Percentiles rank a stretch among this genome's conserved stretches.
Evolutionary conservation across 495 filamentous ascomycete genomes (phyloP).

Genomic region (Hyphodiscus hymeniophilus): DNA sequence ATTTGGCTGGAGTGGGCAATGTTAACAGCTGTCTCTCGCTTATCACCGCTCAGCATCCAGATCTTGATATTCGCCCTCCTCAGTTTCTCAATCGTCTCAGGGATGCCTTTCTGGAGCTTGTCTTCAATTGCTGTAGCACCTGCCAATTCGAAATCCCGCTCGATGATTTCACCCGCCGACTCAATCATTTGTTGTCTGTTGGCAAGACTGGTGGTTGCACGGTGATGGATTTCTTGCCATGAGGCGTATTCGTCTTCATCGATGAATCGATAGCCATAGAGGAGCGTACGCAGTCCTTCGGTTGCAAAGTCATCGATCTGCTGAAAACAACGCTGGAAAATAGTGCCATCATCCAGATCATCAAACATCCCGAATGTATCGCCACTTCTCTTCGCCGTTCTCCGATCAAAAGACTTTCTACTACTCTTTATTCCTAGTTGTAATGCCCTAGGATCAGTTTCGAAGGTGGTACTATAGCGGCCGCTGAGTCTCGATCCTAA

Average conservation of each 20-base stretch:
- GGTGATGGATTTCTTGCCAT: slow-evolving; percentile 71
- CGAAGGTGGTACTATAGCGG: too few relatives aligned
- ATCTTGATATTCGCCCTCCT: slow-evolving; percentile 85
- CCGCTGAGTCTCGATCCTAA: too few relatives aligned
- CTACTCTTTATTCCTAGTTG: slow-evolving; percentile 37
- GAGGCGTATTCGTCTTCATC: slow-evolving; percentile 61
- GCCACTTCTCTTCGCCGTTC: too few relatives aligned
- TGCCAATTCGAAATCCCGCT: slow-evolving; percentile 69
- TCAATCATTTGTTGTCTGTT: slow-evolving; percentile 74
- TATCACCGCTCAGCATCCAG: slow-evolving; percentile 96
- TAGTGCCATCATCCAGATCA: slow-evolving; percentile 38
- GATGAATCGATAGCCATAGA: slow-evolving; percentile 75
- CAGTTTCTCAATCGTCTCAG: slow-evolving; percentile 75
- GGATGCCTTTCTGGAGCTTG: slow-evolving; percentile 82
- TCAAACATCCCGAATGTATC: too few relatives aligned
- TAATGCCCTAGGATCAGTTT: too few relatives aligned
- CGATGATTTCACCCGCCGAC: slow-evolving; percentile 67
- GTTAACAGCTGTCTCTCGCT: slow-evolving; percentile 92
- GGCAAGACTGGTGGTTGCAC: slow-evolving; percentile 76
- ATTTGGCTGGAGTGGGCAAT: slow-evolving; percentile 80
- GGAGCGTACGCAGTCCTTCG: slow-evolving; percentile 77
- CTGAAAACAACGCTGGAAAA: slow-evolving; percentile 73
- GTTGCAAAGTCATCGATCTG: slow-evolving; percentile 88
- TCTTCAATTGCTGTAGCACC: slow-evolving; percentile 92
- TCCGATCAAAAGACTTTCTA: too few relatives aligned